Percentiles rank a stretch among this genome's conserved stretches.
phyloP scores from a whole-genome alignment of 2,329 filamentous ascomycete species.

The Epichloe bromicola region DNA sequence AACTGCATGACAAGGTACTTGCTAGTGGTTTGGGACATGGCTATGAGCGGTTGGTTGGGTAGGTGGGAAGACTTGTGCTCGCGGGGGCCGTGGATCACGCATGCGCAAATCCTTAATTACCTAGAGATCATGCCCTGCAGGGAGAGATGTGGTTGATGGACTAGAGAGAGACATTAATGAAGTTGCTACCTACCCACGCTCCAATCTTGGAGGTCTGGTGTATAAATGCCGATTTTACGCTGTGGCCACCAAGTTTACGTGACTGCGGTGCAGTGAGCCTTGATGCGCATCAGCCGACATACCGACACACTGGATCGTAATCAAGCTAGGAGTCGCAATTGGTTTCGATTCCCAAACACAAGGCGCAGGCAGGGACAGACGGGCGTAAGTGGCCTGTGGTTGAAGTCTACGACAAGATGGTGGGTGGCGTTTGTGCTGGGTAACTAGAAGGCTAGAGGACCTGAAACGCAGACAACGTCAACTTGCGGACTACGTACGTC shows the following conservation, averaged over 20 bases:
- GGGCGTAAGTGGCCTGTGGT: too few species aligned
- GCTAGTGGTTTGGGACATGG: background rate
- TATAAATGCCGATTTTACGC: background rate
- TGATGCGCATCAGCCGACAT: background rate
- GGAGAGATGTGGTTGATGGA: background rate
- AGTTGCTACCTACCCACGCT: background rate
- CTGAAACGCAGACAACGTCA: slow-evolving; percentile 1
- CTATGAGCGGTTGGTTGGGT: background rate
- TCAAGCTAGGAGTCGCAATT: background rate
- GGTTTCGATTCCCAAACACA: background rate
- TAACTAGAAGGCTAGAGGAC: background rate
- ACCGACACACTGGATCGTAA: background rate
- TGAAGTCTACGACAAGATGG: background rate
- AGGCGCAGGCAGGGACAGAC: background rate
- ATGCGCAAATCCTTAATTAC: background rate
- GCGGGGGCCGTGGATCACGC: background rate
- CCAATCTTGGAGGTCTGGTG: background rate
- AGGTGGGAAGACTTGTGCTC: background rate
- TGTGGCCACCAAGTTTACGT: background rate
- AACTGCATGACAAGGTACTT: background rate
- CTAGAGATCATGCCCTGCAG: background rate
- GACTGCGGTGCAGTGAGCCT: background rate
- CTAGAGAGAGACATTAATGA: background rate
- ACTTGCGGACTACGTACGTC: too few species aligned
- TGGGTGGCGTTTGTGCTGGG: background rate